phyloP scores from a whole-genome alignment of 495 filamentous ascomycete genomes.

The Sordaria brevicollis region DNA sequence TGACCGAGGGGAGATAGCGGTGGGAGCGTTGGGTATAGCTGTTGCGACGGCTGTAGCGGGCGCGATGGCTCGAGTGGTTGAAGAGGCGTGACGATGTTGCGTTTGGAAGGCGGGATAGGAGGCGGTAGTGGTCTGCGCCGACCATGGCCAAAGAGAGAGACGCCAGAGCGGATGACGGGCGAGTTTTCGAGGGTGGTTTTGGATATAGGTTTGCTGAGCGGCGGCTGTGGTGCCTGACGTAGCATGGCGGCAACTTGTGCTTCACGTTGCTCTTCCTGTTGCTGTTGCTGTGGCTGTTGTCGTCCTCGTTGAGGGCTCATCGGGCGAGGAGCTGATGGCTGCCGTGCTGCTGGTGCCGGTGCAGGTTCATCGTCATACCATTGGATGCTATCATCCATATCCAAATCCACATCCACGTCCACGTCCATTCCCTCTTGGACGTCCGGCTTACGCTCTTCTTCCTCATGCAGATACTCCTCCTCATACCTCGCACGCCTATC shows the following conservation, averaged over 20 bases:
- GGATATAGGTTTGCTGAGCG: background rate
- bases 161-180: background rate
- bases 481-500: conserved; percentile 2
- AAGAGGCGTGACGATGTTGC: background rate
- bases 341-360: background rate
- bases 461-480: conserved; percentile 2
- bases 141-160: background rate
- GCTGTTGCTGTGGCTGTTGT: background rate
- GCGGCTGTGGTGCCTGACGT: background rate
- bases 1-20: background rate
- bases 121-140: background rate
- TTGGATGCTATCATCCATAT: background rate
- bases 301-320: background rate
- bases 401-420: background rate
- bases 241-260: background rate
- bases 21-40: background rate
- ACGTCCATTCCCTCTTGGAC: background rate
- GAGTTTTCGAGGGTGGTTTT: background rate
- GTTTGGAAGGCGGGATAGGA: background rate
- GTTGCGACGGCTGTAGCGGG: background rate
- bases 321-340: background rate
- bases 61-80: background rate
- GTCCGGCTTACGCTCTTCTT: background rate
- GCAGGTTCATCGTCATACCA: background rate
- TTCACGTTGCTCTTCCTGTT: background rate